phyloP scores from a whole-genome alignment of 345 rosid genomes.

The Gossypium herbaceum region DNA sequence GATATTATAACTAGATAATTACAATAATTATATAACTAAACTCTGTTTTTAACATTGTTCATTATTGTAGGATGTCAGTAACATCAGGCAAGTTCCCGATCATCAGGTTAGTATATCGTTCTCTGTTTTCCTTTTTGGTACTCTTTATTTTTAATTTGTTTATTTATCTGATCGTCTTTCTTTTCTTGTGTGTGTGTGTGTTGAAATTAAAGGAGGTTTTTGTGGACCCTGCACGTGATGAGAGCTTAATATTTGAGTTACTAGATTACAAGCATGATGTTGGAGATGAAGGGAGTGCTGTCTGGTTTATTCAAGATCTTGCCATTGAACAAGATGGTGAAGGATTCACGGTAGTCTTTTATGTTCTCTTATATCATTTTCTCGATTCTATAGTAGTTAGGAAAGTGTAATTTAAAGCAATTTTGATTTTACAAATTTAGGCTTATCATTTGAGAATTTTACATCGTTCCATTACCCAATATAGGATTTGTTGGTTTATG shows the following conservation, averaged over 20 bases:
- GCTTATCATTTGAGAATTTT: not conserved
- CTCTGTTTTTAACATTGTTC: not conserved
- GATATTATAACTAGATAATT: too few species aligned
- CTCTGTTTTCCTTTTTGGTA: not conserved
- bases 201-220: slow-evolving; percentile 59
- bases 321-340: slow-evolving; percentile 68
- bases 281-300: slow-evolving; percentile 53
- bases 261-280: slow-evolving; percentile 67
- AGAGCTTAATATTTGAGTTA: slow-evolving; percentile 82
- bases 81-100: slow-evolving; percentile 68
- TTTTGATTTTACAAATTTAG: not conserved
- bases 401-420: not conserved
- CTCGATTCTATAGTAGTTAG: not conserved
- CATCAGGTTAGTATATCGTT: slow-evolving; percentile 47
- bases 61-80: slow-evolving; percentile 57
- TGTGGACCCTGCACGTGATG: slow-evolving; percentile 74
- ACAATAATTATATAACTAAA: not conserved
- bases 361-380: not conserved
- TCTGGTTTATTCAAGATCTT: slow-evolving; percentile 78
- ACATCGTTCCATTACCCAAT: not conserved
- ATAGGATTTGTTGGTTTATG: not conserved
- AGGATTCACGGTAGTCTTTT: slow-evolving; percentile 46
- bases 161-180: slow-evolving; percentile 18
- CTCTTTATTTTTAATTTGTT: not conserved
- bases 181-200: slow-evolving; percentile 3